These are phyloP conservation scores for Favolaschia claudopus DNA, from an alignment of 768 basidiomycete genomes.

Conservation along the genomic window DNA sequence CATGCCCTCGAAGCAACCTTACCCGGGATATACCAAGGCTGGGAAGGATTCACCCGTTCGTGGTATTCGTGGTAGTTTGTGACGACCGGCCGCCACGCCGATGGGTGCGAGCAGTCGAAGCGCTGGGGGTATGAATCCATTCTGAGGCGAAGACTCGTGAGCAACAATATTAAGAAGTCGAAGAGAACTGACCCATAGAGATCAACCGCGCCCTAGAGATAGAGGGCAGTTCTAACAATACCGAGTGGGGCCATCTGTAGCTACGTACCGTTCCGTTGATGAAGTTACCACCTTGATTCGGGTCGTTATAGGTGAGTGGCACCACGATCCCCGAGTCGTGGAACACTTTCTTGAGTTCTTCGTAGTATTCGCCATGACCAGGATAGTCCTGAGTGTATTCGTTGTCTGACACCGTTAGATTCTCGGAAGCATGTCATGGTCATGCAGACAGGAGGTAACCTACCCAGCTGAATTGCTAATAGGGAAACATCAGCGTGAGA, in stretches of 20 bases:
- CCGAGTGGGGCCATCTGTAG: background rate
- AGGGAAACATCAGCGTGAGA: background rate
- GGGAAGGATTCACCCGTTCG: conserved; percentile 51
- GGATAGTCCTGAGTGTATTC: conserved; percentile 67
- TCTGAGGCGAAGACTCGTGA: conserved; percentile 32
- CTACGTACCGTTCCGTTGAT: conserved; percentile 70
- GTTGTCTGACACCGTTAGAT: conserved; percentile 64
- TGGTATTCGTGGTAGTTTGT: conserved; percentile 78
- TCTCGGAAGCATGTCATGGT: background rate
- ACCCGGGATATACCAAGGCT: conserved; percentile 80
- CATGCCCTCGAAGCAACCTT: conserved; percentile 23
- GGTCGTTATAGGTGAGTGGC: conserved; percentile 80
- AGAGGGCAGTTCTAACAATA: background rate
- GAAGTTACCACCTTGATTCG: conserved; percentile 63
- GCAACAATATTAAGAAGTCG: background rate
- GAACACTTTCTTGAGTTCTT: conserved; percentile 64
- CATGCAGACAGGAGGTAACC: background rate
- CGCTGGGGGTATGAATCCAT: conserved; percentile 79
- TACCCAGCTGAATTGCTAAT: conserved; percentile 23
- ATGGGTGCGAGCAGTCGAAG: conserved; percentile 83
- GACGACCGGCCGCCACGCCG: conserved; percentile 66
- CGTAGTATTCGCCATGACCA: conserved; percentile 64
- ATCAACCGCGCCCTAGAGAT: conserved; percentile 70
- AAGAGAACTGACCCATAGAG: conserved; percentile 65
- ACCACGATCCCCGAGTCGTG: conserved; percentile 65